These are phyloP conservation scores for Lachnellula subtilissima DNA, from an alignment of 2,329 filamentous ascomycete genomes.

Conservation along the genomic window DNA sequence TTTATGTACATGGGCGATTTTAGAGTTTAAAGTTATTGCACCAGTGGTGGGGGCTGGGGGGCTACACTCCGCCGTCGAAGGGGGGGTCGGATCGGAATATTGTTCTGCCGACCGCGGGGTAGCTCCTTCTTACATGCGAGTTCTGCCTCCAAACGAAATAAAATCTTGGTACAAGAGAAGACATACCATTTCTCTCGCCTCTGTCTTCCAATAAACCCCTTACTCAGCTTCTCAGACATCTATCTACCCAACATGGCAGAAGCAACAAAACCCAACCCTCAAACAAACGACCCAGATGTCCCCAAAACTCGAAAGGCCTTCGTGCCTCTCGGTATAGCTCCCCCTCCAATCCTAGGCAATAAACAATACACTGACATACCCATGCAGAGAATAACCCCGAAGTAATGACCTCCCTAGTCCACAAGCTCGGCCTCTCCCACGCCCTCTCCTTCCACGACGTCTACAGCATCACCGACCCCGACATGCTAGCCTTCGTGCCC, in stretches of 20 bases:
- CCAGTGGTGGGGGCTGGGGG: too few relatives aligned
- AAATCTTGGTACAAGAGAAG: too few relatives aligned
- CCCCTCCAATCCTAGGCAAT: background rate
- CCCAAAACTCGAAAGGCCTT: constrained; percentile 29
- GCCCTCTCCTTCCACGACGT: constrained; percentile 81
- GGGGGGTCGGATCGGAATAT: too few relatives aligned
- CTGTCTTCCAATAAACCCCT: too few relatives aligned
- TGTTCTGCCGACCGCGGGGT: too few relatives aligned
- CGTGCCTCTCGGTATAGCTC: constrained; percentile 28
- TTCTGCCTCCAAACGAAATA: too few relatives aligned
- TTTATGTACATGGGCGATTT: too few relatives aligned
- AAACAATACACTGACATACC: background rate
- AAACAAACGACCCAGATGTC: constrained; percentile 26
- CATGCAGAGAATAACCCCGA: constrained; percentile 60
- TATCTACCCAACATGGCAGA: constrained; percentile 6
- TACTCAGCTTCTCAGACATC: too few relatives aligned
- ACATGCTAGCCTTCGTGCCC: constrained; percentile 80
- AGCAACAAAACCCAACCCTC: background rate
- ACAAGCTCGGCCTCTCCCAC: constrained; percentile 77
- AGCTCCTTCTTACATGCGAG: too few relatives aligned
- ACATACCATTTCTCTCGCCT: too few relatives aligned
- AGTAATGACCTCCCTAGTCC: constrained; percentile 79
- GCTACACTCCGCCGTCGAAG: too few relatives aligned
- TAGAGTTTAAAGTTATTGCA: too few relatives aligned
- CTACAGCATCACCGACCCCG: constrained; percentile 81